Conservation (phyloP, 768 basidiomycete species). For the Leccinum fibrillosum region DNA sequence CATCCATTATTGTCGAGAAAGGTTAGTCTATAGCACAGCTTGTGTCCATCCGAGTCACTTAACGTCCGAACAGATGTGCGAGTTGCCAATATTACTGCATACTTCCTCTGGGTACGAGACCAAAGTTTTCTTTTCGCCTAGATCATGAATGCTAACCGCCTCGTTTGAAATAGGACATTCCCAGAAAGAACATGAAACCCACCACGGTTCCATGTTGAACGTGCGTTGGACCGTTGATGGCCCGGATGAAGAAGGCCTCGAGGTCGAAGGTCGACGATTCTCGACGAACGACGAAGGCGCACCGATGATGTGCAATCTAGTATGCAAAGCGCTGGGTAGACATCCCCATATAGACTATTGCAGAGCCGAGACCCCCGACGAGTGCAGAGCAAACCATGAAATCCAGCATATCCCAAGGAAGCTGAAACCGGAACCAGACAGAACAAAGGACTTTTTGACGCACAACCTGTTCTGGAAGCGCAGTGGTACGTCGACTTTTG, state of each 20-base stretch:
- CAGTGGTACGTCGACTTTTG: slow-evolving; percentile 36
- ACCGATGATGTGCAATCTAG: slow-evolving; percentile 58
- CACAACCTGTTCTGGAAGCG: slow-evolving; percentile 57
- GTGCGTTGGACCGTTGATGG: slow-evolving; percentile 55
- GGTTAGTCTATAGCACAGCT: slow-evolving; percentile 26
- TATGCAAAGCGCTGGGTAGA: slow-evolving; percentile 49
- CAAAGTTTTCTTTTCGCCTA: background rate
- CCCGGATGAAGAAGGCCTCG: slow-evolving; percentile 44
- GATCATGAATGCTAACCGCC: background rate
- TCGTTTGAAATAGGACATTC: slow-evolving; percentile 41
- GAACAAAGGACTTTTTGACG: slow-evolving; percentile 52
- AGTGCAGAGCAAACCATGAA: slow-evolving; percentile 40
- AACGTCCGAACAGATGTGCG: slow-evolving; percentile 37
- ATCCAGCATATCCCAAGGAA: slow-evolving; percentile 40
- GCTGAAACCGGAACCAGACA: slow-evolving; percentile 43
- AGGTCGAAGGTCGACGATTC: slow-evolving; percentile 52
- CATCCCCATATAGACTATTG: slow-evolving; percentile 59
- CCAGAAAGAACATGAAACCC: slow-evolving; percentile 56
- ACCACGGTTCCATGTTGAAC: slow-evolving; percentile 59
- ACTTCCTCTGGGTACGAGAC: slow-evolving; percentile 43
- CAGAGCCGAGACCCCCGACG: slow-evolving; percentile 31
- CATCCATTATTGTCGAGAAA: slow-evolving; percentile 53
- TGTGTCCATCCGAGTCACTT: background rate
- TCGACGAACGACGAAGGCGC: slow-evolving; percentile 52
- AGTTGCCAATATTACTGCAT: slow-evolving; percentile 59